Evolutionary conservation across 495 filamentous ascomycete genomes (phyloP), one percentile per base, ranked within the genome.

Genomic region (Penicillium bialowiezense): DNA sequence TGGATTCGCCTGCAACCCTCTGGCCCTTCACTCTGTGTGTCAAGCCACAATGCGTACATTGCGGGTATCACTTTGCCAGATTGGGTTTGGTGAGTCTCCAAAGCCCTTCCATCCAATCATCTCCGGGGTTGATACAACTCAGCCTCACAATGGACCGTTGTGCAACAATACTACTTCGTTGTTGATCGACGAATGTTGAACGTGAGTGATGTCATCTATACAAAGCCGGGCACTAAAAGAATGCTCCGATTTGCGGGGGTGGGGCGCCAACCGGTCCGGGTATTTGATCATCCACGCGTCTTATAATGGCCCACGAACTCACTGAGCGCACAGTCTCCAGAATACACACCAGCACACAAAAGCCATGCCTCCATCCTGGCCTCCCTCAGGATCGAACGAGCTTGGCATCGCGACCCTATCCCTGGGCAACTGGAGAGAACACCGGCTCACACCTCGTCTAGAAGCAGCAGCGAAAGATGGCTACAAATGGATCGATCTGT

Each of bases 401-500:
- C 43, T 62, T 23, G 65, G 65, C 17, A 67, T 67, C 19, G 63
- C 65, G 28, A 67, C 64, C 0, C 38, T 70, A 28, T 68, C 65
- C 39, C 59, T 68, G 5, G 67, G 65, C 13, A 70, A 63, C 35
- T 62, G 55, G 50, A 38, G 55, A 32, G 42, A 57, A 23, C 67
- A 70, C 41, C 47, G 20, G 1, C 58, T 70, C 12, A 40, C 48
- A 17, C 57, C 63, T 3, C 55, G 65, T 18, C 51, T 70, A 13
- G 41, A 60, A 43, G 61, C 58, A 40, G 67, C 67, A 5, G 64
- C 65, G 3, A 46, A 58, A 44, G 57, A 60, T 0, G 65, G 67
- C 1, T 70, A 63, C 40, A 35, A 59, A 49, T 59, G 58, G 51
- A 68, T 70, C 45, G 67, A 68, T 38, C 52, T 70, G 4, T 70